A percentile compares a stretch with the other conserved stretches of the same genome.
These are phyloP conservation scores for Agrocybe praecox DNA, from an alignment of 768 basidiomycete species.

Conservation along the genomic window DNA sequence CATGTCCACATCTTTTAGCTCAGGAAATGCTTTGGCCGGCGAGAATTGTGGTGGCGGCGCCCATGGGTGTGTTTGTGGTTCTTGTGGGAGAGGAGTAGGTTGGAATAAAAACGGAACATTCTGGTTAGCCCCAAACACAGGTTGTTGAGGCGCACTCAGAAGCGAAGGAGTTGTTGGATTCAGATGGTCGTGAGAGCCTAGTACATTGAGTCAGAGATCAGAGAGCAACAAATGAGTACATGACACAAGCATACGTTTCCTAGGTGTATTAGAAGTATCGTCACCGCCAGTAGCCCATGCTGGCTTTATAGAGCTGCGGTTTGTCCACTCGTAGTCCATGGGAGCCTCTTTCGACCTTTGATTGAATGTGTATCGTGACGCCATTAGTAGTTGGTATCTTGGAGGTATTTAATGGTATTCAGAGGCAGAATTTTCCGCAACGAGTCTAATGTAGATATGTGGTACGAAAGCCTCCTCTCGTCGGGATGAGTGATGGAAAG, in stretches of 20 bases:
- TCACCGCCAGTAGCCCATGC: conserved; percentile 54
- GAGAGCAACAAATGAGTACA: neutral
- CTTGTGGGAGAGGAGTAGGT: conserved; percentile 37
- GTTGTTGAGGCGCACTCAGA: conserved; percentile 35
- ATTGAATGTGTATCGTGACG: conserved; percentile 3
- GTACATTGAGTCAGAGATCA: conserved; percentile 3
- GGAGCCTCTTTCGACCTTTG: conserved; percentile 76
- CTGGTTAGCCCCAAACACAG: conserved; percentile 65
- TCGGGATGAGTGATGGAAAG: neutral
- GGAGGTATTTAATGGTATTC: too few relatives aligned
- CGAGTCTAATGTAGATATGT: too few relatives aligned
- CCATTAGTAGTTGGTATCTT: conserved; percentile 1
- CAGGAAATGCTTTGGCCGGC: conserved; percentile 63
- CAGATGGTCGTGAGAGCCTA: conserved; percentile 41
- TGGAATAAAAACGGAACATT: conserved; percentile 77
- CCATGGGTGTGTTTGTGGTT: conserved; percentile 64
- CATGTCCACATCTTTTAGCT: conserved; percentile 77
- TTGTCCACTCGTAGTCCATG: conserved; percentile 90
- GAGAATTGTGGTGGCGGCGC: conserved; percentile 64
- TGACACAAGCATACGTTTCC: conserved; percentile 60
- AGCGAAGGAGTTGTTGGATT: conserved; percentile 46
- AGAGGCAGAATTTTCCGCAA: too few relatives aligned
- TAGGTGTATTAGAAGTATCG: conserved; percentile 53
- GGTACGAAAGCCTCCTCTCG: neutral
- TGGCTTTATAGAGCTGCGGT: conserved; percentile 57